phyloP scores from a whole-genome alignment of 345 rosid species.

The Excoecaria cochinchinensis region DNA sequence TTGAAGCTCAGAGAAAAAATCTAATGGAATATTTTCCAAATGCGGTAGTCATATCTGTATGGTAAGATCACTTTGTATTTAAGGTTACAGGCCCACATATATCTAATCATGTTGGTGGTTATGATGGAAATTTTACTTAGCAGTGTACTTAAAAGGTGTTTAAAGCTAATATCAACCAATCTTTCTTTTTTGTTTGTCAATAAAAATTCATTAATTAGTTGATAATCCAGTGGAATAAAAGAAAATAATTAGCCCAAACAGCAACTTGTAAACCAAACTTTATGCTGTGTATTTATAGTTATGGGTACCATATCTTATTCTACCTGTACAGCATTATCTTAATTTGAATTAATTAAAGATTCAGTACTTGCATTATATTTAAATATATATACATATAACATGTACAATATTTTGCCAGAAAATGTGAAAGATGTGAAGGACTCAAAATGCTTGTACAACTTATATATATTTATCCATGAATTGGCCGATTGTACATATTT shows the following conservation, averaged over 20 bases:
- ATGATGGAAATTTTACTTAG: constrained; percentile 38
- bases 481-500: not conserved
- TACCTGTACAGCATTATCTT: not conserved
- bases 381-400: not conserved
- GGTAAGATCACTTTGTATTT: constrained; percentile 39
- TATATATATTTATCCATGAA: not conserved
- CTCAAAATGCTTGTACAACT: not conserved
- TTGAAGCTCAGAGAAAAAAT: constrained; percentile 19
- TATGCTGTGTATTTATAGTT: no score
- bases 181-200: constrained; percentile 21
- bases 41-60: constrained; percentile 40
- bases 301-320: not conserved
- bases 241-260: not conserved
- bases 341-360: not conserved
- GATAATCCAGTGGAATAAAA: not conserved
- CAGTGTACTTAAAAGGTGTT: constrained; percentile 38
- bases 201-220: constrained; percentile 14
- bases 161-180: constrained; percentile 27
- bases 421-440: not conserved
- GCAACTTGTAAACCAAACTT: not conserved
- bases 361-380: not conserved
- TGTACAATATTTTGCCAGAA: not conserved
- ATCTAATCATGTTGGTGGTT: constrained; percentile 64
- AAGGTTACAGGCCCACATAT: constrained; percentile 50
- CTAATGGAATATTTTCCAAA: constrained; percentile 28